Evolutionary conservation across 1,139 yeast genomes (phyloP).

Genomic region (Zygosaccharomyces pseudobailii): DNA sequence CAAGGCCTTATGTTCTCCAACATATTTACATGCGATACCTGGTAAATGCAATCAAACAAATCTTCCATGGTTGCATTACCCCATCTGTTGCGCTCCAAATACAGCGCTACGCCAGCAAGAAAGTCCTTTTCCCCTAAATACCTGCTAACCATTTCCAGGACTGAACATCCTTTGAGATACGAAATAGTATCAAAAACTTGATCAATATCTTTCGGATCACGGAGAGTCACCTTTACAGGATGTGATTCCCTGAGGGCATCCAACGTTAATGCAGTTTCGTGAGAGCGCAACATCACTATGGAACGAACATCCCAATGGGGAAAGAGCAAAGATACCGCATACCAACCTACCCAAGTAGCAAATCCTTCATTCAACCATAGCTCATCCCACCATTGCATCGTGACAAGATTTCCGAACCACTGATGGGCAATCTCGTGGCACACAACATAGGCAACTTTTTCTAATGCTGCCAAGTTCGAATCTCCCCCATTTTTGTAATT

Average conservation of each 20-base stretch:
- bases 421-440: slow-evolving; percentile 81
- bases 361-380: slow-evolving; percentile 81
- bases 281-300: slow-evolving; percentile 53
- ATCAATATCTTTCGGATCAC: slow-evolving; percentile 68
- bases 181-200: slow-evolving; percentile 77
- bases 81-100: slow-evolving; percentile 51
- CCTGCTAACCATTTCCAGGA: slow-evolving; percentile 64
- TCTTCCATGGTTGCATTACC: slow-evolving; percentile 59
- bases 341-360: slow-evolving; percentile 77
- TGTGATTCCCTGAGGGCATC: slow-evolving; percentile 73
- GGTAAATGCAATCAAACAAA: slow-evolving; percentile 54
- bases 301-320: slow-evolving; percentile 73
- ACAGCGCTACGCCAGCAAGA: slow-evolving; percentile 65
- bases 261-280: slow-evolving; percentile 58
- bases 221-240: slow-evolving; percentile 73
- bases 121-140: slow-evolving; percentile 64
- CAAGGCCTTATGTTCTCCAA: slow-evolving; percentile 51
- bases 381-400: slow-evolving; percentile 87
- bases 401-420: slow-evolving; percentile 80
- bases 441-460: slow-evolving; percentile 70
- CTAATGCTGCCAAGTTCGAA: slow-evolving; percentile 42
- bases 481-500: slow-evolving; percentile 44
- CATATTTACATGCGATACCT: slow-evolving; percentile 53
- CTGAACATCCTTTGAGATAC: slow-evolving; percentile 71
- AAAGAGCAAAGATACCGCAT: slow-evolving; percentile 57